A percentile compares a stretch with the other conserved stretches of the same genome.
phyloP scores from a whole-genome alignment of 805 yeast species.

The Alloascoidea hylecoeti region DNA sequence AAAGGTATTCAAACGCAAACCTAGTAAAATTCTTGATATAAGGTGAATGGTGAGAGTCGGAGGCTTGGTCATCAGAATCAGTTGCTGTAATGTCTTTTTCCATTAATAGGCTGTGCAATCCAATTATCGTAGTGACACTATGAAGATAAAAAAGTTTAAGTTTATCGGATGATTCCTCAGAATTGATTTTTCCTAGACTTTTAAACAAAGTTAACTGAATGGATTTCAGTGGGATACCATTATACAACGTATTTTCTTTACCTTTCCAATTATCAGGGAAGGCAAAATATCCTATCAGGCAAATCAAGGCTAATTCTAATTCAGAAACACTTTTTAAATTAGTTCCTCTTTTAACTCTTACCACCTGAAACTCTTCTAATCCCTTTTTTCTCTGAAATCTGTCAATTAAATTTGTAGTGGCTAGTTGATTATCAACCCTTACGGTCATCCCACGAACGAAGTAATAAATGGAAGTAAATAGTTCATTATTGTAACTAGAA shows the following conservation, averaged over 20 bases:
- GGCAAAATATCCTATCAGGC: conserved; percentile 28
- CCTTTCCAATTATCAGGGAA: conserved; percentile 25
- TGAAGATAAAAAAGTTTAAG: conserved; percentile 22
- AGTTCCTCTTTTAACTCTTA: conserved; percentile 12
- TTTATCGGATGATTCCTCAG: conserved; percentile 16
- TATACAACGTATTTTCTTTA: conserved; percentile 13
- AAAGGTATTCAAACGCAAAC: not conserved
- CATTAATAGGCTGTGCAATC: conserved; percentile 10
- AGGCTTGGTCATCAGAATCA: not conserved
- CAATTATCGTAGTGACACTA: conserved; percentile 11
- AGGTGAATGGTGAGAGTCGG: too few species aligned
- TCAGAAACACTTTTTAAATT: conserved; percentile 8
- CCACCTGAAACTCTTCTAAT: conserved; percentile 11
- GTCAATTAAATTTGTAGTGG: conserved; percentile 20
- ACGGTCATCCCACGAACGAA: conserved; percentile 29
- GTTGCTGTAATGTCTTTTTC: too few species aligned
- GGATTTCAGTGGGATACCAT: conserved; percentile 15
- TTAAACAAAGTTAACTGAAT: conserved; percentile 21
- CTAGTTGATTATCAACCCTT: conserved; percentile 24
- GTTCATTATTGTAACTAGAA: not conserved
- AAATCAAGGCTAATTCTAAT: conserved; percentile 14
- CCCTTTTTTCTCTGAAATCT: conserved; percentile 19
- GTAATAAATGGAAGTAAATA: conserved; percentile 23
- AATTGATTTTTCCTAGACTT: conserved; percentile 9
- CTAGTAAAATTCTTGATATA: not conserved